phyloP scores from a whole-genome alignment of 148 eudicot genomes.

The Oxyria digyna region DNA sequence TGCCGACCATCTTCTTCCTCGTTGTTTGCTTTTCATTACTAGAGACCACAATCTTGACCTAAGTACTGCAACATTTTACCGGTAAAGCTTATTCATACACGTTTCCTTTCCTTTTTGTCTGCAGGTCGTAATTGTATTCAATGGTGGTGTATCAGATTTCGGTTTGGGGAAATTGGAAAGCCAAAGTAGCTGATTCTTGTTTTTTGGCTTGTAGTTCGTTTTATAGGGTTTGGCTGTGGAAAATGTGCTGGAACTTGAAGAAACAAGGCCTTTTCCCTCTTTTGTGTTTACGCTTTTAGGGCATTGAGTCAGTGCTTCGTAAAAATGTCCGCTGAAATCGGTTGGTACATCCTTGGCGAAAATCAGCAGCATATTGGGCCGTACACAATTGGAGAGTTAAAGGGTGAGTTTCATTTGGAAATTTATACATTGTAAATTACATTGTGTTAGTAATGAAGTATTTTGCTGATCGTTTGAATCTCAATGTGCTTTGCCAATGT shows the following conservation, averaged over 20 bases:
- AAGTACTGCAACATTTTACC: background rate
- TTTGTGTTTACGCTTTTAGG: background rate
- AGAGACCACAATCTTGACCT: background rate
- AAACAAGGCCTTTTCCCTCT: no score
- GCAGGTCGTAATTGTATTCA: background rate
- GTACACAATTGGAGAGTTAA: slow-evolving; percentile 56
- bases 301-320: background rate
- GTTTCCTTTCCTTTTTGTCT: background rate
- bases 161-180: background rate
- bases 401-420: slow-evolving; percentile 30
- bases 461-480: background rate
- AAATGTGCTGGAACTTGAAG: background rate
- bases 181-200: background rate
- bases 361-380: slow-evolving; percentile 76
- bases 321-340: slow-evolving; percentile 28
- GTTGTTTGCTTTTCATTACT: background rate
- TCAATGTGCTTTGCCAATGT: background rate
- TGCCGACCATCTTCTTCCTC: background rate
- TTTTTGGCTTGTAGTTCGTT: background rate
- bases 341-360: slow-evolving; percentile 77
- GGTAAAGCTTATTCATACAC: background rate
- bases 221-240: slow-evolving; percentile 1
- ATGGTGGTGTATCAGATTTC: background rate
- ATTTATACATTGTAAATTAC: background rate
- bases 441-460: no score